Evolutionary conservation across 2,329 filamentous ascomycete genomes (phyloP).

Genomic region (Ophiostoma quercus): DNA sequence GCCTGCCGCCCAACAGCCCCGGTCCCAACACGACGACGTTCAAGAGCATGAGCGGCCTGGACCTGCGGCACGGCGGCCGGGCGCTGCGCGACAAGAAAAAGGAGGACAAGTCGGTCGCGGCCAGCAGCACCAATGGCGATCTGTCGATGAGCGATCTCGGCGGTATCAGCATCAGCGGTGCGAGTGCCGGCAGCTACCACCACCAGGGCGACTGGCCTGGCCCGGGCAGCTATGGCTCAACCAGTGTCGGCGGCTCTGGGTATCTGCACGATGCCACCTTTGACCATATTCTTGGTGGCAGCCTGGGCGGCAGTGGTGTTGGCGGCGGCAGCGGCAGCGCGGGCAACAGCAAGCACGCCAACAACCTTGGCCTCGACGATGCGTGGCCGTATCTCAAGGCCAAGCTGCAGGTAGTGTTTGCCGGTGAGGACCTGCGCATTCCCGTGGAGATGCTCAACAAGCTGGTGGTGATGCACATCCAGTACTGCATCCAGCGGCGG

Average conservation of each 20-base stretch:
- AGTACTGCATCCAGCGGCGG: conserved; percentile 69
- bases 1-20: conserved; percentile 67
- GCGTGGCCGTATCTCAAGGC: conserved; percentile 78
- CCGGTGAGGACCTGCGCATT: conserved; percentile 72
- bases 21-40: conserved; percentile 62
- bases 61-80: conserved; percentile 70
- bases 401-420: conserved; percentile 70
- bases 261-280: not conserved
- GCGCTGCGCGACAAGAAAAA: conserved; percentile 77
- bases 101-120: conserved; percentile 45
- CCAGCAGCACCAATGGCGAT: conserved; percentile 37
- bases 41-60: conserved; percentile 76
- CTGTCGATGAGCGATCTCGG: conserved; percentile 34
- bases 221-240: conserved; percentile 43
- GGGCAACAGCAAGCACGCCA: conserved; percentile 57
- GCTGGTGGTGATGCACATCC: conserved; percentile 71
- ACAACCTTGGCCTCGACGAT: conserved; percentile 68
- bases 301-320: conserved; percentile 40
- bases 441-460: conserved; percentile 80
- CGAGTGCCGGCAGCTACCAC: not conserved
- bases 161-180: conserved; percentile 28
- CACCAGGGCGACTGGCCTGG: conserved; percentile 45
- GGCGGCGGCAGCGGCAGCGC: conserved; percentile 43
- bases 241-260: conserved; percentile 33
- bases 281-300: conserved; percentile 39